A percentile compares a stretch with the other conserved stretches of the same genome.
Evolutionary conservation across 768 basidiomycete genomes (phyloP).

Genomic region (Tricholoma hemisulphureum): DNA sequence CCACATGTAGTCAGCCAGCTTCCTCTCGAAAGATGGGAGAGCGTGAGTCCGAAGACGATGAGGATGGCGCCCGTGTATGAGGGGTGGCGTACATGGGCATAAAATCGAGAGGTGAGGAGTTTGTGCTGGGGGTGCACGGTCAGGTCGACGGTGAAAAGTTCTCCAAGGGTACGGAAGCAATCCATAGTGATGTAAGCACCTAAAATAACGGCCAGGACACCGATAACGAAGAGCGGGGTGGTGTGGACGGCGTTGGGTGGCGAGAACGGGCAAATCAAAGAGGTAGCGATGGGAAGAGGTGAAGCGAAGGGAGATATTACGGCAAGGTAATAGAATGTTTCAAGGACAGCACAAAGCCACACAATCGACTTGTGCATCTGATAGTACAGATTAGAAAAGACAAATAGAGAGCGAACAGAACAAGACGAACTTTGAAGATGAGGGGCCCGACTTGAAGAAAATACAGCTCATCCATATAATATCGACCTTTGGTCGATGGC

Average conservation of each 20-base stretch:
- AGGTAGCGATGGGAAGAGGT: slow-evolving; percentile 30
- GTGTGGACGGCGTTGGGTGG: slow-evolving; percentile 21
- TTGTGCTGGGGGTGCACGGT: slow-evolving; percentile 42
- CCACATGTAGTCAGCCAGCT: slow-evolving; percentile 39
- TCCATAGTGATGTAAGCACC: slow-evolving; percentile 40
- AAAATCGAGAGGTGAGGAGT: slow-evolving; percentile 43
- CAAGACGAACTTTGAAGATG: slow-evolving; percentile 40
- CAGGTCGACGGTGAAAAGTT: slow-evolving; percentile 49
- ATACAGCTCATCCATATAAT: slow-evolving; percentile 42
- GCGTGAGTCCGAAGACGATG: slow-evolving; percentile 37
- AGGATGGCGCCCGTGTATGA: slow-evolving; percentile 46
- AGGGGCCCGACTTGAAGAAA: slow-evolving; percentile 48
- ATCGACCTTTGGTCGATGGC: slow-evolving; percentile 38
- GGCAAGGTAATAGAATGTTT: slow-evolving; percentile 16
- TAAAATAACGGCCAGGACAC: slow-evolving; percentile 31
- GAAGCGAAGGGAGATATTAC: slow-evolving; percentile 18
- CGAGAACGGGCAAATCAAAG: slow-evolving; percentile 26
- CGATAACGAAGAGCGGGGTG: slow-evolving; percentile 34
- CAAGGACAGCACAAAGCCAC: slow-evolving; percentile 19
- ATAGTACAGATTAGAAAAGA: background rate
- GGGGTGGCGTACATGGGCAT: slow-evolving; percentile 47
- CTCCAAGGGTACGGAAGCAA: slow-evolving; percentile 43
- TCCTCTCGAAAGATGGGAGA: slow-evolving; percentile 40
- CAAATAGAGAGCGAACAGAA: background rate
- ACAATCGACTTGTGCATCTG: slow-evolving; percentile 18